Conservation (phyloP, 371 early-diverging fungal genomes). For the Paraphysoderma sedebokerense region DNA sequence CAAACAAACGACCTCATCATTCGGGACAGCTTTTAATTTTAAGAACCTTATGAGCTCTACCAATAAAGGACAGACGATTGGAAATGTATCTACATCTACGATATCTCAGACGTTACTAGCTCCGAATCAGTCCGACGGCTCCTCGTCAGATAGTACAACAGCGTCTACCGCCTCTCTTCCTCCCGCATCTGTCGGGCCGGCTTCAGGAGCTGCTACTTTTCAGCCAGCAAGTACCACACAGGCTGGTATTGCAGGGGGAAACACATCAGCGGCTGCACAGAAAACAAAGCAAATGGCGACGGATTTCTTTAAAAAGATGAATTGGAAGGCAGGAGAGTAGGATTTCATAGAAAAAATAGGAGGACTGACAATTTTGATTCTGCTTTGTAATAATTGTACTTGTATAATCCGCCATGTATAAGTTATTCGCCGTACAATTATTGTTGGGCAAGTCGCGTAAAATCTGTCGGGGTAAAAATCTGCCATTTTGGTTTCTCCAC, state of each 20-base stretch:
- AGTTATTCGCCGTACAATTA: too few relatives aligned
- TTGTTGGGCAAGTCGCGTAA: too few relatives aligned
- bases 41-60: not conserved
- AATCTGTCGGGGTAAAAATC: too few relatives aligned
- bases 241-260: not conserved
- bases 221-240: not conserved
- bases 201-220: not conserved
- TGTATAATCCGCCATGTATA: too few relatives aligned
- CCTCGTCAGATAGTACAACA: not conserved
- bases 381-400: too few relatives aligned
- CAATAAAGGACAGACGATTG: not conserved
- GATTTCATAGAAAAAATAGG: too few relatives aligned
- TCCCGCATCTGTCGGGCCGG: not conserved
- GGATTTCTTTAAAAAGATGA: conserved; percentile 3
- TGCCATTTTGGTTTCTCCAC: too few relatives aligned
- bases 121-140: not conserved
- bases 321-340: too few relatives aligned
- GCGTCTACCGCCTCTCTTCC: not conserved
- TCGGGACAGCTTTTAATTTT: not conserved
- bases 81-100: not conserved
- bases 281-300: conserved; percentile 3
- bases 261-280: not conserved
- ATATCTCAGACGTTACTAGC: not conserved
- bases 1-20: not conserved
- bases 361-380: too few relatives aligned